Percentiles rank a stretch among this genome's conserved stretches.
These are phyloP conservation scores for Verticillium isaacii DNA, from an alignment of 2,329 filamentous ascomycete species.

Conservation along the genomic window DNA sequence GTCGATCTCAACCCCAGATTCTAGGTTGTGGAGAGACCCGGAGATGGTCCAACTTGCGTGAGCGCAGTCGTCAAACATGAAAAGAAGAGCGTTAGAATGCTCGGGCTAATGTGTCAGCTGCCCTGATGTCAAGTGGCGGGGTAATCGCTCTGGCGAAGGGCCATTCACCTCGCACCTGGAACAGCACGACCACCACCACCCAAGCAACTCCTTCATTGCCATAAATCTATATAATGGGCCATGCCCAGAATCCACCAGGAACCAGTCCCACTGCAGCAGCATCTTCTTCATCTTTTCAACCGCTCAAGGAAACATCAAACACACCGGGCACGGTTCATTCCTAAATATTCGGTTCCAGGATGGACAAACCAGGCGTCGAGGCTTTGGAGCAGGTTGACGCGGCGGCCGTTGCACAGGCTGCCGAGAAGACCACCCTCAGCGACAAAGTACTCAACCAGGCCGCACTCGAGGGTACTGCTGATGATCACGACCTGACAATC, in stretches of 20 bases:
- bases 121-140: not conserved
- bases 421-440: not conserved
- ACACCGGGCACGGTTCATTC: not conserved
- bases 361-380: not conserved
- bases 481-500: slow-evolving; percentile 30
- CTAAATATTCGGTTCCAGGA: not conserved
- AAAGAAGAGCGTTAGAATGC: no score
- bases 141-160: not conserved
- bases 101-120: no score
- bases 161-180: not conserved
- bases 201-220: not conserved
- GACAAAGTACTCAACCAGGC: slow-evolving; percentile 11
- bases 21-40: no score
- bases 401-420: not conserved
- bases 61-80: no score
- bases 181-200: not conserved
- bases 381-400: slow-evolving; percentile 1
- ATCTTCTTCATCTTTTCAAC: not conserved
- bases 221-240: not conserved
- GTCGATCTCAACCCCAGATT: no score
- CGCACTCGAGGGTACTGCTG: slow-evolving; percentile 31
- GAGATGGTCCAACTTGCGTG: no score
- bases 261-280: not conserved
- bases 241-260: not conserved
- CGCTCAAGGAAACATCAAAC: not conserved